Evolutionary conservation across 2,329 filamentous ascomycete genomes (phyloP), one percentile per base, ranked within the genome.

Genomic region (Ophiostoma sp.): DNA sequence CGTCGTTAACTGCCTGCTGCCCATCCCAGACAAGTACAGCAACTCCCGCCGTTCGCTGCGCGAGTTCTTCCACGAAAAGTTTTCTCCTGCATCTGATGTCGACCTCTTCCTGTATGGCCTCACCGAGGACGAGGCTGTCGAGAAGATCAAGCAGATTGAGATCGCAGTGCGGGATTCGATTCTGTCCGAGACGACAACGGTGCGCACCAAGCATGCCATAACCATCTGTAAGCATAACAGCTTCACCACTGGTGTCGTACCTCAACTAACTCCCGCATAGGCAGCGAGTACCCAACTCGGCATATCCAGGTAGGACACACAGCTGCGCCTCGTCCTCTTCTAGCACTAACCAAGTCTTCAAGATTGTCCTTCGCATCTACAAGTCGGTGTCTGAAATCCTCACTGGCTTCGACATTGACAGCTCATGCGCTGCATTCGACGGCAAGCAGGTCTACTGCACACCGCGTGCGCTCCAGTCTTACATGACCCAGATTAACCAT

Each of bases 321-420:
- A 2, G 7, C 27, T 27, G 3, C 4, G 4, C 49, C 9, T 55
- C 1, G 1, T 9, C 7, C 49, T 5, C 5, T 18, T 55, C n/a
- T 27, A 2, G 9, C 18, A 0, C 49, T 55, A 11, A 55, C n/a
- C 7, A 11, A 27, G 3, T 3, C 6, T 47, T 47, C 14, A 3
- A 55, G 49, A 36, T 55, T 73, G 92, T 96, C 36, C 82, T 96
- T 42, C 89, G 92, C 47, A 87, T 95, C 49, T 96, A 96, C 80
- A 91, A 92, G 74, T 93, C 89, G 0, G 79, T 96, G 63, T 89
- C 90, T 0, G 91, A 96, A 76, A 93, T 96, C 47, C 82, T 96
- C 38, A 92, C 92, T 3, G 92, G 92, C 0, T 96, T 96, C 73
- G 92, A 96, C 73, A 92, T 96, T 65, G 92, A 95, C 75, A 93